phyloP scores from a whole-genome alignment of 768 basidiomycete species.

The Mycena filopes region DNA sequence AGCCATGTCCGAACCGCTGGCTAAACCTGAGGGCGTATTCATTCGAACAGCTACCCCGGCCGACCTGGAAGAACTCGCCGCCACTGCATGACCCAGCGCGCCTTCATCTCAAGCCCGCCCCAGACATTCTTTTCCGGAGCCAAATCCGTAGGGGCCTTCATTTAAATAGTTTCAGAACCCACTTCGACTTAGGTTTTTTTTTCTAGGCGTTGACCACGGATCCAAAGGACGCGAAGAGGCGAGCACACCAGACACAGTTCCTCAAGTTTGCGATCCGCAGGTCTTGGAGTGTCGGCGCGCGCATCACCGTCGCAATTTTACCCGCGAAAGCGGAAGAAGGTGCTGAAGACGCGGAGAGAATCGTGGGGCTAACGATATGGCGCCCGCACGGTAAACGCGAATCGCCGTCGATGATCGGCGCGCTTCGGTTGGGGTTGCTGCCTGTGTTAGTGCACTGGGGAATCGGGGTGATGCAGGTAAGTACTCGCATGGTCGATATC shows the following conservation, averaged over 20 bases:
- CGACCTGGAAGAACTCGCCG: conserved; percentile 3
- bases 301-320: background rate
- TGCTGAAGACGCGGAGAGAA: too few relatives aligned
- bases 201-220: conserved; percentile 14
- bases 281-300: conserved; percentile 10
- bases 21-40: too few relatives aligned
- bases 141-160: background rate
- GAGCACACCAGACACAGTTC: background rate
- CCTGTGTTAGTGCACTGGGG: conserved; percentile 11
- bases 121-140: conserved; percentile 7
- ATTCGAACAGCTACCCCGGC: background rate
- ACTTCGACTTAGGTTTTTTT: background rate
- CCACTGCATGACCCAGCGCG: conserved; percentile 1
- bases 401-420: background rate
- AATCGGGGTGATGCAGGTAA: background rate
- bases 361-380: conserved; percentile 7
- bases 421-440: conserved; percentile 7
- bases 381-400: background rate
- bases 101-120: conserved; percentile 1
- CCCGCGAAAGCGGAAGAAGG: background rate
- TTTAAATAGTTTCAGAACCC: background rate
- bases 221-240: background rate
- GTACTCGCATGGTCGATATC: too few relatives aligned
- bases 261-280: conserved; percentile 7
- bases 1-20: too few relatives aligned